These are phyloP conservation scores for Rhodomyrtus tomentosa DNA, from an alignment of 345 rosid genomes.

Conservation along the genomic window DNA sequence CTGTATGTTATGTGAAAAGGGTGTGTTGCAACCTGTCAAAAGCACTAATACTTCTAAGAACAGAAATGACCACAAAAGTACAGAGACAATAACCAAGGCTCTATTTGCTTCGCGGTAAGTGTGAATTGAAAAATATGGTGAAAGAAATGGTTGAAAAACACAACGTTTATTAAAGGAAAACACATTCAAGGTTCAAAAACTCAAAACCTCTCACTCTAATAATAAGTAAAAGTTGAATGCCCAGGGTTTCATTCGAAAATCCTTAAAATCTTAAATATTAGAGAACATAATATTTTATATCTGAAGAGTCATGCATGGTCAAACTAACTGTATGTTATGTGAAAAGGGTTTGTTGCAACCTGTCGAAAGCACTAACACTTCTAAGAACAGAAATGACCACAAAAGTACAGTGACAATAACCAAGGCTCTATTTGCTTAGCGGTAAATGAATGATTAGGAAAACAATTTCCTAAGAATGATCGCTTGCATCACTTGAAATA, in stretches of 20 bases:
- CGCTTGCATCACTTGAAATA: no score
- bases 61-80: neutral
- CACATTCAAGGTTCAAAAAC: neutral
- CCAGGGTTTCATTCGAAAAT: neutral
- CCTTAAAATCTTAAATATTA: neutral
- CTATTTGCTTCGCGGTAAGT: neutral
- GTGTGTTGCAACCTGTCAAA: neutral
- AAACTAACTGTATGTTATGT: neutral
- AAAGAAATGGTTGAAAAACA: neutral
- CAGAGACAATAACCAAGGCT: neutral
- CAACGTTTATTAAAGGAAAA: neutral
- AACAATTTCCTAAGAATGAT: no score
- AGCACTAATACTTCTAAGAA: neutral
- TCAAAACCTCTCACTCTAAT: neutral
- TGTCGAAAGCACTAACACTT: neutral
- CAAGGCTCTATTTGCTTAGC: no score
- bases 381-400: neutral
- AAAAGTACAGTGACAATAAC: neutral
- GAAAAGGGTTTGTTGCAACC: neutral
- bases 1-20: neutral
- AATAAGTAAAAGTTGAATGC: neutral
- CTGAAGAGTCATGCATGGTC: neutral
- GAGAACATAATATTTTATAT: neutral
- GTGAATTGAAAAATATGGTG: neutral
- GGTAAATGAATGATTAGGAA: no score